phyloP scores from a whole-genome alignment of 306 rosid species.

The Begonia loranthoides region DNA sequence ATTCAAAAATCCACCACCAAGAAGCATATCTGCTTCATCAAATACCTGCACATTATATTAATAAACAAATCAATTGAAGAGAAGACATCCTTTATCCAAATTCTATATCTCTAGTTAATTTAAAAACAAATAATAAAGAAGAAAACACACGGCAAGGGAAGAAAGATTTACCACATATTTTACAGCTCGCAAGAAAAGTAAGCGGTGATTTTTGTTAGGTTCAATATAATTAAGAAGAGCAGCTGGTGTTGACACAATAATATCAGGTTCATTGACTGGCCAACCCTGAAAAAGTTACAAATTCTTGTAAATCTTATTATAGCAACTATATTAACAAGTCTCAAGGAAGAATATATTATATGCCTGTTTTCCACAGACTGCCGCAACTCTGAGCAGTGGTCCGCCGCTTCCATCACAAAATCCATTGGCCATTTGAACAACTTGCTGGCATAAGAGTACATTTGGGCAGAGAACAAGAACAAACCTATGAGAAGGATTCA shows the following conservation, averaged over 20 bases:
- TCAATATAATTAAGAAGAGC: conserved; percentile 84
- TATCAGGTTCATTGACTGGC: conserved; percentile 66
- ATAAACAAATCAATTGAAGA: background rate
- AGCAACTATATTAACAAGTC: background rate
- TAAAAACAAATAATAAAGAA: conserved; percentile 1
- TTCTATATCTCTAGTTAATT: background rate
- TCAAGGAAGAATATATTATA: conserved; percentile 4
- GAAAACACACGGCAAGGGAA: background rate
- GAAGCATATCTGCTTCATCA: conserved; percentile 99
- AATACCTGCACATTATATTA: conserved; percentile 45
- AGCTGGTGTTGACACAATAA: conserved; percentile 87
- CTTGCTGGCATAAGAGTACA: conserved; percentile 85
- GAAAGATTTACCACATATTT: conserved; percentile 67
- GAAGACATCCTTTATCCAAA: background rate
- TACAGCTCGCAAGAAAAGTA: conserved; percentile 53
- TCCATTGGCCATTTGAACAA: conserved; percentile 68
- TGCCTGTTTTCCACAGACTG: conserved; percentile 93
- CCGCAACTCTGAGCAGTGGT: conserved; percentile 49
- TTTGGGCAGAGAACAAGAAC: conserved; percentile 83
- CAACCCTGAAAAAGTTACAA: conserved; percentile 54
- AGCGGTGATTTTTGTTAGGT: conserved; percentile 34
- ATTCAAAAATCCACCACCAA: conserved; percentile 85
- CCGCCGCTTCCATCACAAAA: conserved; percentile 49
- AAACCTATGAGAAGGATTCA: conserved; percentile 17
- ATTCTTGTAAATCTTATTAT: conserved; percentile 1